Base-by-base conservation (phyloP, 2,329 filamentous ascomycete genomes). In the Phyllosticta citrichinensis region DNA sequence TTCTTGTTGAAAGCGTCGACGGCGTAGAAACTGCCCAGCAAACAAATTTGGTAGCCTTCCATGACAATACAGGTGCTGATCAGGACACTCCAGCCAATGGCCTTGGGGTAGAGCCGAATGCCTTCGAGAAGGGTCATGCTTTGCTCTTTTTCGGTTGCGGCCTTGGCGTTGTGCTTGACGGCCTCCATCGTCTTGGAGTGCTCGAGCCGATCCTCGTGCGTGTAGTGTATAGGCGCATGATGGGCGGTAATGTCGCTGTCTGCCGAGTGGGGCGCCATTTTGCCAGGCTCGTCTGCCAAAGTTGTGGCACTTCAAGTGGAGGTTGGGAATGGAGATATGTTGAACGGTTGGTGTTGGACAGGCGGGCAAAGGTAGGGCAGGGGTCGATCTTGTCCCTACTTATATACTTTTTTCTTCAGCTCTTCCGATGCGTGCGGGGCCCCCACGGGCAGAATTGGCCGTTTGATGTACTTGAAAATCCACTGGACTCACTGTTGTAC, bases 41-140 rank as follows among this genome's bases (percentile, higher is more conserved):
- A 78, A 68, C 84, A 86, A 62, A 94, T 80, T 70, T 96, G 90
- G 76, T 92, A 95, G 35, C 89, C 91, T 74, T 96, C 91, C 91
- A 96, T 96, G 68, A 84, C 85, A 69, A 96, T 94, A 71, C 88
- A 92, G 0, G 89, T 93, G n/a, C 88, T 93, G 73, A 96, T 92
- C 62, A 95, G 78, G 57, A 96, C 69, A 67, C 86, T 90, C 89
- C 90, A 96, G 22, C 78, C 81, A 61, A 95, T 86, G 22, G 91
- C 91, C 77, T 95, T 93, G 62, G 90, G 91, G 70, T 96, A 96
- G 25, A 94, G 80, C 69, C 80, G 84, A 72, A 96, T 80, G 64
- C 89, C 91, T 76, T 96, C 84, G 71, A 82, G 70, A 62, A 96
- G 77, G 12, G 75, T 77, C 78, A 80, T 80, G 56, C 70, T 75